phyloP scores from a whole-genome alignment of 352 stramenopile genomes.

The Ochromonadaceae sp. region DNA sequence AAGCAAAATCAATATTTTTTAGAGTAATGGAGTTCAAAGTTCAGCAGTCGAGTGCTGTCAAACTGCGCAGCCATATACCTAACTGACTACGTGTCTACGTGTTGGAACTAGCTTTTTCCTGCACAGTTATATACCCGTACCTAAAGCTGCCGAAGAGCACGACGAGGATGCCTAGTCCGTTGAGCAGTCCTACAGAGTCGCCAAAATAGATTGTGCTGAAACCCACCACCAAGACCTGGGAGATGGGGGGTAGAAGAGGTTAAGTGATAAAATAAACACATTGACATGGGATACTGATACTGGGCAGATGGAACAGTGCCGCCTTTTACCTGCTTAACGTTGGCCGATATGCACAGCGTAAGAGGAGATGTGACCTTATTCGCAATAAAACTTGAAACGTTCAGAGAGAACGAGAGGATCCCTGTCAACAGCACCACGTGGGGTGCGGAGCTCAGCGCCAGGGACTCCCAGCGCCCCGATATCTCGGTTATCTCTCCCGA shows the following conservation, averaged over 20 bases:
- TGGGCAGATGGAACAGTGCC: background rate
- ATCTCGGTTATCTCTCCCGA: slow-evolving; percentile 38
- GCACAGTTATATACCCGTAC: slow-evolving; percentile 42
- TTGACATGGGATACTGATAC: background rate
- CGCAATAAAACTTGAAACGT: slow-evolving; percentile 77
- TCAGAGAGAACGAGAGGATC: slow-evolving; percentile 72
- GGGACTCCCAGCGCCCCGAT: slow-evolving; percentile 33
- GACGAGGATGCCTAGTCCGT: slow-evolving; percentile 38
- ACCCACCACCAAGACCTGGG: slow-evolving; percentile 38
- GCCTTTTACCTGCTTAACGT: slow-evolving; percentile 79
- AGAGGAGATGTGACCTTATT: slow-evolving; percentile 85
- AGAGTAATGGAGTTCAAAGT: too few species aligned
- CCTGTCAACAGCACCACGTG: slow-evolving; percentile 62
- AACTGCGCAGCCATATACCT: too few species aligned
- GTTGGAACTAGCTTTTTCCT: too few species aligned
- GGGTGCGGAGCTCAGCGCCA: slow-evolving; percentile 29
- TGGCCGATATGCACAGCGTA: slow-evolving; percentile 75
- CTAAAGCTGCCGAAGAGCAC: slow-evolving; percentile 34
- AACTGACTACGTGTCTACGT: too few species aligned
- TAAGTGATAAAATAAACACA: background rate
- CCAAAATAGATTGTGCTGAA: slow-evolving; percentile 36
- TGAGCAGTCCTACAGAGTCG: slow-evolving; percentile 32
- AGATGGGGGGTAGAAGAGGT: background rate
- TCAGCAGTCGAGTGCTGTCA: too few species aligned
- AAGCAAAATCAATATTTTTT: too few species aligned